phyloP scores from a whole-genome alignment of 768 basidiomycete species.

The Phanerochaete sordida region DNA sequence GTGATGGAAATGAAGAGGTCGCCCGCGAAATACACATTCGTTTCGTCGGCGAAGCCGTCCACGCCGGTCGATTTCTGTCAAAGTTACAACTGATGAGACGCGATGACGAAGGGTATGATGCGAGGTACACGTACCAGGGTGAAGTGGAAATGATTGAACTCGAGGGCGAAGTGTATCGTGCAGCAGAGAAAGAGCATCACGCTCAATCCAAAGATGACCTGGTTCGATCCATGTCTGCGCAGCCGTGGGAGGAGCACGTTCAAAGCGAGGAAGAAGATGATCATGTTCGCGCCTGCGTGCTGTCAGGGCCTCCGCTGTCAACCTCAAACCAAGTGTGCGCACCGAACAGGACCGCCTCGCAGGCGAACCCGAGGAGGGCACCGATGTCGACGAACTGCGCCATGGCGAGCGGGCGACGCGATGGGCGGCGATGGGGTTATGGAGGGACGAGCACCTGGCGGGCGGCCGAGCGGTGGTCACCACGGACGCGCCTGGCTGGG shows the following conservation, averaged over 20 bases:
- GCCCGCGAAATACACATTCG: constrained; percentile 26
- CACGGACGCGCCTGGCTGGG: neutral
- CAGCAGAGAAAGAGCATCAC: constrained; percentile 30
- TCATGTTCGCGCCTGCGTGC: constrained; percentile 16
- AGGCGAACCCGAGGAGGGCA: constrained; percentile 34
- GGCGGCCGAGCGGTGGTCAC: neutral
- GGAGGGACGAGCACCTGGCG: neutral
- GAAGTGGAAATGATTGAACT: constrained; percentile 33
- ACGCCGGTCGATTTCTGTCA: constrained; percentile 27
- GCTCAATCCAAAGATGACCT: constrained; percentile 27
- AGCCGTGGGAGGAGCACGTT: constrained; percentile 18
- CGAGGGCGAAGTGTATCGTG: constrained; percentile 30
- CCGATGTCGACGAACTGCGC: constrained; percentile 23
- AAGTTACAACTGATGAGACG: constrained; percentile 30
- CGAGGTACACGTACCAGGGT: constrained; percentile 35
- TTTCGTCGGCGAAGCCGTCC: constrained; percentile 28
- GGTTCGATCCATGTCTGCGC: constrained; percentile 13
- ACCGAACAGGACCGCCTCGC: constrained; percentile 37
- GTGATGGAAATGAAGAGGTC: constrained; percentile 34
- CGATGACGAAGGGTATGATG: constrained; percentile 30
- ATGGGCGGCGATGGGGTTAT: neutral
- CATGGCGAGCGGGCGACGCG: neutral
- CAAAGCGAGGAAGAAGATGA: constrained; percentile 26
- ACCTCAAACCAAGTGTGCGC: neutral
- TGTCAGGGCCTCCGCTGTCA: neutral